Evolutionary conservation across 768 basidiomycete genomes (phyloP).

Genomic region (Suillus cothurnatus): DNA sequence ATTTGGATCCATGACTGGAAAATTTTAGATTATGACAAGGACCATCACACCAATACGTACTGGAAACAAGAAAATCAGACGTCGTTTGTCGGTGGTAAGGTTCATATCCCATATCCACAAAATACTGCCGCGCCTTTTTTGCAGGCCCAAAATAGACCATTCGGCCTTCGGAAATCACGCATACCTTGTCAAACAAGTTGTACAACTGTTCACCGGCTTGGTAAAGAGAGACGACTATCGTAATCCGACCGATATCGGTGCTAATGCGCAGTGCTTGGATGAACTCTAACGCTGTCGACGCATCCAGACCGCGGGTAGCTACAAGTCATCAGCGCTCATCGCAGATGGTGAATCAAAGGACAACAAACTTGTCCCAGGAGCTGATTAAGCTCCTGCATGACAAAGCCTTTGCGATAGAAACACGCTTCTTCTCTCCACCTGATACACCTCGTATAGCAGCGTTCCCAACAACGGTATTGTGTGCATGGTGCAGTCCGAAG

Average conservation of each 20-base stretch:
- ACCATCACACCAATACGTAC: not conserved
- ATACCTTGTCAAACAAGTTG: slow-evolving; percentile 83
- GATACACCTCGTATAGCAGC: slow-evolving; percentile 84
- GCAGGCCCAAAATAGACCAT: slow-evolving; percentile 83
- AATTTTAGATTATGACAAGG: not conserved
- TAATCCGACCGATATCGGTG: slow-evolving; percentile 81
- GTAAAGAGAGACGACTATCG: slow-evolving; percentile 73
- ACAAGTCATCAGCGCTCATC: not conserved
- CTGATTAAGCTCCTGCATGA: slow-evolving; percentile 20
- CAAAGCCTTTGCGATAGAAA: slow-evolving; percentile 78
- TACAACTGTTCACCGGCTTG: slow-evolving; percentile 84
- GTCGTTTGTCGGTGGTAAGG: slow-evolving; percentile 62
- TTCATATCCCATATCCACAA: slow-evolving; percentile 62
- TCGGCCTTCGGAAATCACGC: slow-evolving; percentile 78
- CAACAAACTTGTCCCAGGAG: slow-evolving; percentile 3
- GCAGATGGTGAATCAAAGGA: not conserved
- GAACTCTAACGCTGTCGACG: slow-evolving; percentile 88
- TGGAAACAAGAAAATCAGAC: slow-evolving; percentile 57
- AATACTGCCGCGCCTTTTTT: slow-evolving; percentile 74
- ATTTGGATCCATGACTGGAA: slow-evolving; percentile 58
- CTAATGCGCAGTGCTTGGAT: slow-evolving; percentile 75
- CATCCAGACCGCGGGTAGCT: slow-evolving; percentile 75
- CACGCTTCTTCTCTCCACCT: slow-evolving; percentile 78
- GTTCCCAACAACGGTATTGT: slow-evolving; percentile 79
- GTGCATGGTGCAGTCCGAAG: slow-evolving; percentile 84